Base-by-base conservation (phyloP, 2,329 filamentous ascomycete genomes). In the Cryphonectria carpinicola region DNA sequence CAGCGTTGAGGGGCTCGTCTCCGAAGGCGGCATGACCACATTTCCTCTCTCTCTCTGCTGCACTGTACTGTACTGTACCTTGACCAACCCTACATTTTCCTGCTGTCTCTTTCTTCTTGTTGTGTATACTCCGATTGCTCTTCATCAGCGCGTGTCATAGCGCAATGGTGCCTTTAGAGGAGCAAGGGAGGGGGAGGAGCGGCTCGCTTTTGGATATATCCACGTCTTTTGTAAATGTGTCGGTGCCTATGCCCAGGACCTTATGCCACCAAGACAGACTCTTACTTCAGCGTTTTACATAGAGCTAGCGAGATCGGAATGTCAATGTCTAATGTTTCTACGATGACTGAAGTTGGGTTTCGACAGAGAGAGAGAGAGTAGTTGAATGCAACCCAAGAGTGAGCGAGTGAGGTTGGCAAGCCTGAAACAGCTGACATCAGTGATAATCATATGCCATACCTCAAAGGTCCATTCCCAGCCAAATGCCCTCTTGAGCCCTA, bases 1-100 rank as follows among this genome's bases (percentile, higher is more conserved):
- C 82, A 32, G 78, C 84, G 13, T 74, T 88, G 70, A 82, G 83
- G 65, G 80, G 78, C 52, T 13, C 61, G 7, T 28, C 61, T 46
- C 22, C n/a, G 19, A 64, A 41, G 61, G 39, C 37, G 25, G 39
- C 39, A 39, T 64, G n/a, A 64, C 13, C 41, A 22, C 22, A 28
- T n/a, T 19, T 19, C 46, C 13, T 17, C 65, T 66, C 35, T 17
- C 65, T 66, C 35, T 35, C 2, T 35, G 43, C 32, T 66, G 35
- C 22, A 22, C 43, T 17, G 43, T 46, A 5, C 37, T 32, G 25
- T 6, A 28, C 52, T 52, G 19, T 52, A 10, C 11, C 54, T 19
- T 10, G 5, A 32, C 28, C 14, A 58, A 13, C 17, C 28, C 11
- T 28, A 32, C 17, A 32, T n/a, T n/a, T 67, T 54, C 63, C 49